Evolutionary conservation across 768 basidiomycete genomes (phyloP), one percentile per base, ranked within the genome.

Genomic region (Pleurotus ostreatus): DNA sequence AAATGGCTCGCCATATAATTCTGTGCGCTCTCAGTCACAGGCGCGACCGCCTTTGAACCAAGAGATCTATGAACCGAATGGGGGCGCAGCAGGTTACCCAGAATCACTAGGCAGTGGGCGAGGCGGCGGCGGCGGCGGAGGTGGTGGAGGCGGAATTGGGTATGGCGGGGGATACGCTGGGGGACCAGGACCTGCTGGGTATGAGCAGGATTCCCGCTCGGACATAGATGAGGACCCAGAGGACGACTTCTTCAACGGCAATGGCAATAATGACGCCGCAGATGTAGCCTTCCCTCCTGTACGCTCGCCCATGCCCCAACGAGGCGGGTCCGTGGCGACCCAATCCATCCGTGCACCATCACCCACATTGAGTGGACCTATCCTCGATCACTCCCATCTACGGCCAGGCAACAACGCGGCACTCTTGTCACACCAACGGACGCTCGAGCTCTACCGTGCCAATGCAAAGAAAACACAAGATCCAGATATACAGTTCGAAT

Each of bases 381-480:
- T 94, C 64, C 83, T 93, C 56, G 92, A 94, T 76, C 92, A 93
- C 62, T 92, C 94, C 40, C 94, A 98, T 71, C 83, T 97, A 40
- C 85, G 89, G 11, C 94, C 94, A 15, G 97, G 97, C 30, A 91
- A 89, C 46, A 86, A 94, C 63, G 97, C 95, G 3, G 85, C 94
- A 5, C 83, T 98, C 11, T 86, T 98, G 62, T 94, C 93, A 0
- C 91, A 98, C 70, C 94, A 95, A 71, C 91, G 91, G 57, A 98
- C 97, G 2, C 85, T 99, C 58, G 94, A 98, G 70, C 85, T 97
- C 59, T 99, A 99, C 76, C 90, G 97, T 46, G 85, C 88, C 44
- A 99, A 99, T 71, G 97, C 96, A 30, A 97, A 96, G 76, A 98
- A 98, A 75, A 97, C 95, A 0, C 94, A 97, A 74, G 94, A 98